Evolutionary conservation across 2,329 filamentous ascomycete species (phyloP), one percentile per base, ranked within the genome.

Genomic region (Aspergillus sp.): DNA sequence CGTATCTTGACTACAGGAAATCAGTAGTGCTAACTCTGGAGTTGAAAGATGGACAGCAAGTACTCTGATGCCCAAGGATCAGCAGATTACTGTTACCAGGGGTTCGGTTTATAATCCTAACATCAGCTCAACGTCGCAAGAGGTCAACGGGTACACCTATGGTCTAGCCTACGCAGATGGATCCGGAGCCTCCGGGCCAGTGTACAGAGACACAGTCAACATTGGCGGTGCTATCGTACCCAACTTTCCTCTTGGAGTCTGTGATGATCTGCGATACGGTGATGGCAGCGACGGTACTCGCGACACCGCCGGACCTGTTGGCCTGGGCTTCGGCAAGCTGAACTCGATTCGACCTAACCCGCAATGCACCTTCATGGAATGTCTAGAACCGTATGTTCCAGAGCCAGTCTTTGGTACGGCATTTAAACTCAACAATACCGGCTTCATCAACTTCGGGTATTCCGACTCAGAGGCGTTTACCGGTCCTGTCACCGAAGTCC

Each of bases 291-390:
- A 48, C 24, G 56, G 56, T 30, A 58, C 50, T 24, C 56, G 56
- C 30, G 56, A 48, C 49, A 57, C 55, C 8, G 44, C 50, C n/a
- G 56, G 56, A 15, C 56, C 56, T 17, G 50, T 58, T 24, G 56
- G 56, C 5, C n/a, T 58, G 12, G 56, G 56, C 3, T 58, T 53
- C 15, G 56, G 56, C 15, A 40, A 45, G 13, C 9, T 53, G 42
- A 58, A 58, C 45, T 58, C 56, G 17, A 54, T 58, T 22, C 56
- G 50, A 9, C 56, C 56, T 11, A 50, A 54, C 30, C 50, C 56
- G 12, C 56, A 58, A 37, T 58, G 56, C 45, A 58, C 56, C 11
- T 58, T 58, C 45, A 58, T 58, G 50, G 50, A 58, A 58, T 58
- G 56, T 27, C 50, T 58, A 4, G 37, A 49, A 46, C 56, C 56